phyloP scores from a whole-genome alignment of 2,329 filamentous ascomycete genomes.

The Sporothrix variecibatus region DNA sequence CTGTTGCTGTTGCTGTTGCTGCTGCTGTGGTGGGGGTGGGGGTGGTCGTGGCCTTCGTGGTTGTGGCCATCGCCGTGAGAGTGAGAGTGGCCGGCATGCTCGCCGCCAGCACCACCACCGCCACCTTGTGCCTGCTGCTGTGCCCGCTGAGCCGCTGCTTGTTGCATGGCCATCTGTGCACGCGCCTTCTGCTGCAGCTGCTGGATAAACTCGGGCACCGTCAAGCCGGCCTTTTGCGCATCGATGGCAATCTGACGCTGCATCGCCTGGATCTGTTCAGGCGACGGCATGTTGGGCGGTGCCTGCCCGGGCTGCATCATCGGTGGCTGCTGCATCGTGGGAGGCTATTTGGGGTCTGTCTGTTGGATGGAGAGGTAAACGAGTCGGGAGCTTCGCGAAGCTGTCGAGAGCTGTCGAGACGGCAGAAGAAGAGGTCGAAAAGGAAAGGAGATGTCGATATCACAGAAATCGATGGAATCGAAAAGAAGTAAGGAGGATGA shows the following conservation, averaged over 20 bases:
- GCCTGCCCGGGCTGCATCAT: conserved; percentile 35
- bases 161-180: conserved; percentile 51
- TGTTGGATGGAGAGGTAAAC: neutral
- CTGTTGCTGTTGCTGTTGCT: conserved; percentile 41
- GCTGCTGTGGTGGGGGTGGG: conserved; percentile 32
- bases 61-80: conserved; percentile 42
- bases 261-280: conserved; percentile 83
- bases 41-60: conserved; percentile 47
- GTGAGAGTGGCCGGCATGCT: conserved; percentile 35
- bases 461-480: neutral
- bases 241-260: conserved; percentile 80
- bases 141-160: conserved; percentile 48
- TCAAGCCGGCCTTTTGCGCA: conserved; percentile 81
- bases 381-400: neutral
- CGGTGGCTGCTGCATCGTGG: conserved; percentile 33
- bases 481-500: too few species aligned
- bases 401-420: neutral
- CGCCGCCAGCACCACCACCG: neutral
- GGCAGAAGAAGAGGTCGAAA: neutral
- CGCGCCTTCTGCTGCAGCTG: conserved; percentile 61
- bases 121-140: conserved; percentile 38
- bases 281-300: conserved; percentile 59
- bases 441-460: neutral
- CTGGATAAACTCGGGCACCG: conserved; percentile 80
- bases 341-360: neutral